phyloP scores from a whole-genome alignment of 2,329 filamentous ascomycete genomes.

The Phyllosticta citribraziliensis region DNA sequence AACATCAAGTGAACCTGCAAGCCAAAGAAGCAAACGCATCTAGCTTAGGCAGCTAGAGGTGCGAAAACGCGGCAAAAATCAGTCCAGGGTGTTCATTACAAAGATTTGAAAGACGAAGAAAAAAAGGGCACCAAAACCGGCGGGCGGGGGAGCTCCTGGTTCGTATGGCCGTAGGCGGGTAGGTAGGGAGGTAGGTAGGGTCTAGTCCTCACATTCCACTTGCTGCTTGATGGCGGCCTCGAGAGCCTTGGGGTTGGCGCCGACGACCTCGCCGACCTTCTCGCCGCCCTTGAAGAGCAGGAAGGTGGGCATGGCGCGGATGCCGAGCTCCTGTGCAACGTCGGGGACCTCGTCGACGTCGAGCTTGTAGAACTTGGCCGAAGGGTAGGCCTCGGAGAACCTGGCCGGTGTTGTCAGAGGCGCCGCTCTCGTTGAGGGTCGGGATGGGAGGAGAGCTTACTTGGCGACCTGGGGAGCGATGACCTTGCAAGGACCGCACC shows the following conservation, averaged over 20 bases:
- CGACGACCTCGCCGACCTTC: conserved; percentile 64
- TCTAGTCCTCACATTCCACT: conserved; percentile 15
- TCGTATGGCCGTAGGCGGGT: neutral
- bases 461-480: conserved; percentile 68
- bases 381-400: conserved; percentile 49
- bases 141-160: neutral
- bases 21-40: neutral
- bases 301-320: conserved; percentile 93
- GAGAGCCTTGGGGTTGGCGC: conserved; percentile 67
- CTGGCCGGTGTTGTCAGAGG: conserved; percentile 28
- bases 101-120: neutral
- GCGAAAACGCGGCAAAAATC: neutral
- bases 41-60: neutral
- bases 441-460: conserved; percentile 33
- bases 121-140: neutral
- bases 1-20: neutral
- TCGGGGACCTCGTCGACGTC: conserved; percentile 77
- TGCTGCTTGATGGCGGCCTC: conserved; percentile 40
- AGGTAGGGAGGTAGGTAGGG: too few relatives aligned
- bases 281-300: conserved; percentile 70
- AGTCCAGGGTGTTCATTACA: neutral
- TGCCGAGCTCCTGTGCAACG: conserved; percentile 64
- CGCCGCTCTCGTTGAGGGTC: neutral
- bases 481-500: conserved; percentile 93
- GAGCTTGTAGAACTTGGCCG: conserved; percentile 73